Evolutionary conservation across 2,329 filamentous ascomycete genomes (phyloP), one percentile per base, ranked within the genome.

Genomic region (Aulographum hederae): DNA sequence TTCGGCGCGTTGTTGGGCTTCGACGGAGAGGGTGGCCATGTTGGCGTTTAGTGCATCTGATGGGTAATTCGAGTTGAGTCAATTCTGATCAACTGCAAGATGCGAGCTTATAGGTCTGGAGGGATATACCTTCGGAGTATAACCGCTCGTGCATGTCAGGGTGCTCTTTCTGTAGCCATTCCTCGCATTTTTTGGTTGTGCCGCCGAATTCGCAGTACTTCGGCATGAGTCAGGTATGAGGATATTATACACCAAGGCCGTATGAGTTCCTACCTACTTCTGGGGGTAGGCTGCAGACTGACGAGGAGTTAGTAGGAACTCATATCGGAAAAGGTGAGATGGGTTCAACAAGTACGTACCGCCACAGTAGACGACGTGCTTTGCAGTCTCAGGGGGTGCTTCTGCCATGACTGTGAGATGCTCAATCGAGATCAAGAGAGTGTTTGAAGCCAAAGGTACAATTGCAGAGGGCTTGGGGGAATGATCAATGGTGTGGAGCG

Each of bases 181-280:
- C 85, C 56, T 86, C 78, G 61, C 89, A 98, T 61, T 94, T 98
- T 59, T 84, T 93, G 16, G 78, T 76, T 25, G 85, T 95, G 41
- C 85, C 86, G 49, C 89, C 89, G 57, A 94, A 95, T 60, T 98
- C 89, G 64, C 89, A 98, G 61, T 94, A 98, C 89, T 95, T 11
- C 28, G 11, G 16, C 32, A 41, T 29, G 44, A 34, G 23, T 35
- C 28, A 40, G 30, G 28, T 17, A 11, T 13, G 14, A 13, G 18
- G 6, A 25, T 32, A 36, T 25, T 28, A 32, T 31, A 26, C 14
- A 33, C 16, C 31, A 14, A 11, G 8, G 13, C 6, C 29, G 10
- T 34, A 28, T 30, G 37, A 42, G 37, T 34, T 39, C 57, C 41
- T 59, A 58, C 61, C 53, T 71, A 74, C 70, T 68, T 77, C 72